phyloP scores from a whole-genome alignment of 1,139 yeast species.

The Diutina scorzettiae region DNA sequence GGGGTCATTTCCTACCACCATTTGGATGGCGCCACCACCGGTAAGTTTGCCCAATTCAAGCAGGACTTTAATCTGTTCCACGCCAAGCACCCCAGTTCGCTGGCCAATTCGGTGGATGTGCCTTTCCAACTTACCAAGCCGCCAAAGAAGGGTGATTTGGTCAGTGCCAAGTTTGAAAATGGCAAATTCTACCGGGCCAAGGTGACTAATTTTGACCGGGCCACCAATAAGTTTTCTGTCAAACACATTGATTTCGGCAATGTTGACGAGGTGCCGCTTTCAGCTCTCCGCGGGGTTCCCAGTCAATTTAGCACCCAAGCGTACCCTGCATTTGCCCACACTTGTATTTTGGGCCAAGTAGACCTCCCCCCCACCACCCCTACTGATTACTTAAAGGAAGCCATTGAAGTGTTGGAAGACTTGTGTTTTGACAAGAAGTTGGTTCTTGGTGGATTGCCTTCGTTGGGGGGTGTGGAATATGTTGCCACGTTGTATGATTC shows the following conservation, averaged over 20 bases:
- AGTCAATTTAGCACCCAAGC: conserved; percentile 29
- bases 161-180: conserved; percentile 46
- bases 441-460: conserved; percentile 44
- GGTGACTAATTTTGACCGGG: conserved; percentile 38
- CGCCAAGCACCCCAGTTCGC: conserved; percentile 27
- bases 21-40: conserved; percentile 23
- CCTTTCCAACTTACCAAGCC: conserved; percentile 32
- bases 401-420: conserved; percentile 46
- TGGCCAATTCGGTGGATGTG: conserved; percentile 27
- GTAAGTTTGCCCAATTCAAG: conserved; percentile 31
- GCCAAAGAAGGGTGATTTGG: conserved; percentile 49
- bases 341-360: conserved; percentile 44
- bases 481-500: conserved; percentile 52
- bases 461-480: conserved; percentile 28
- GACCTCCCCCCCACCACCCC: conserved; percentile 50
- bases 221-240: conserved; percentile 35
- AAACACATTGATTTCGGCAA: conserved; percentile 60
- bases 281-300: conserved; percentile 45
- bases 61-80: conserved; percentile 34
- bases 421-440: conserved; percentile 42
- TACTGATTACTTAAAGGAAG: conserved; percentile 47
- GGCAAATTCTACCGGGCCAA: conserved; percentile 52
- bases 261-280: conserved; percentile 33
- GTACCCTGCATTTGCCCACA: conserved; percentile 46
- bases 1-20: conserved; percentile 49